These are phyloP conservation scores for Blastocladiella britannica DNA, from an alignment of 192 early-diverging fungal genomes.

Conservation along the genomic window DNA sequence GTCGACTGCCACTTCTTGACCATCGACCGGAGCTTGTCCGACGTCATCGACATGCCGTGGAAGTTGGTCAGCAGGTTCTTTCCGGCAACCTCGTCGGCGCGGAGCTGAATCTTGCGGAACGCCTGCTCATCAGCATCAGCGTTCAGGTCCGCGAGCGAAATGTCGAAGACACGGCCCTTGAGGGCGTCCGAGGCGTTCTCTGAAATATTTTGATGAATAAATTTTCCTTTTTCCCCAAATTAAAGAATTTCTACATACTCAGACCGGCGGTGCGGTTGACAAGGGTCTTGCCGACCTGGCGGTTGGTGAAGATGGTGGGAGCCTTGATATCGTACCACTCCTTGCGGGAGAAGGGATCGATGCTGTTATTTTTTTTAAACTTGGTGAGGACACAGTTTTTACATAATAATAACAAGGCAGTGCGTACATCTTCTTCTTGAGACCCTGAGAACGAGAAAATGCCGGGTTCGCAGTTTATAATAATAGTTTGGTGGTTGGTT, in stretches of 20 bases:
- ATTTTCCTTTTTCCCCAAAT: slow-evolving; percentile 1
- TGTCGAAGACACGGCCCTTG: slow-evolving; percentile 89
- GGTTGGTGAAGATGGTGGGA: slow-evolving; percentile 83
- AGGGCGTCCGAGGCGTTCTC: slow-evolving; percentile 86
- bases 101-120: slow-evolving; percentile 96
- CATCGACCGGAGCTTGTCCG: slow-evolving; percentile 98
- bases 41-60: slow-evolving; percentile 99
- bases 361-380: slow-evolving; percentile 26
- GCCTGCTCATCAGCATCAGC: slow-evolving; percentile 62
- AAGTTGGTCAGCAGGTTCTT: slow-evolving; percentile 99
- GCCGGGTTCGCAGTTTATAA: no score
- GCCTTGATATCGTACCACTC: slow-evolving; percentile 99
- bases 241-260: slow-evolving; percentile 36
- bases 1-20: slow-evolving; percentile 96
- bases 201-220: slow-evolving; percentile 12
- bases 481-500: no score
- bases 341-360: slow-evolving; percentile 99
- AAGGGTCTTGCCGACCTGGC: slow-evolving; percentile 94
- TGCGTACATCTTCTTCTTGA: slow-evolving; percentile 95
- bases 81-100: slow-evolving; percentile 91
- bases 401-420: slow-evolving; percentile 8
- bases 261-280: slow-evolving; percentile 99
- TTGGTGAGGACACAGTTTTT: slow-evolving; percentile 3
- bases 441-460: slow-evolving; percentile 25
- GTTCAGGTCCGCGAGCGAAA: slow-evolving; percentile 89